Evolutionary conservation across 2,329 filamentous ascomycete genomes (phyloP).

Genomic region (Penicillium nordicum): DNA sequence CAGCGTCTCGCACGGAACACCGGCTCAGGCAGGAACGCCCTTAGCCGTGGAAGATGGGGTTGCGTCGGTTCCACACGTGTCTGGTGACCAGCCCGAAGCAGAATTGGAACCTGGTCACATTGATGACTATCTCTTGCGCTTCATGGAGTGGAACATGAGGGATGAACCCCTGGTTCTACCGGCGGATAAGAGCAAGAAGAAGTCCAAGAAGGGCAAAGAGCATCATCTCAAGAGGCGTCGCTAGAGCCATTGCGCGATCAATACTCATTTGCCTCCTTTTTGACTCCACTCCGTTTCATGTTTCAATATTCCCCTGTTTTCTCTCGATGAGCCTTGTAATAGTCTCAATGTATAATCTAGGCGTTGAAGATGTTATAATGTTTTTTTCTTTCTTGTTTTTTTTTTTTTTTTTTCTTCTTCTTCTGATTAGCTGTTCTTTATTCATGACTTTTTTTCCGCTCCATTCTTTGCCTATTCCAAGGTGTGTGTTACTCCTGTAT

Average conservation of each 20-base stretch:
- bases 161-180: slow-evolving; percentile 49
- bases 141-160: slow-evolving; percentile 60
- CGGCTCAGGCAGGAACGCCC: slow-evolving; percentile 36
- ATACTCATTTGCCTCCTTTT: neutral
- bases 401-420: neutral
- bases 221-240: slow-evolving; percentile 42
- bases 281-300: neutral
- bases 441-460: neutral
- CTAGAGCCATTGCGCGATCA: slow-evolving; percentile 12
- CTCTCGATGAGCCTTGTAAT: neutral
- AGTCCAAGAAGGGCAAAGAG: slow-evolving; percentile 47
- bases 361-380: neutral
- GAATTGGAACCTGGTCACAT: slow-evolving; percentile 57
- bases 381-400: too few species aligned
- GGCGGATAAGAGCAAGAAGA: slow-evolving; percentile 48
- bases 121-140: slow-evolving; percentile 71
- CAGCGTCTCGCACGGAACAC: slow-evolving; percentile 34
- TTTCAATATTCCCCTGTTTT: neutral
- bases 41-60: slow-evolving; percentile 29
- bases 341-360: neutral
- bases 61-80: slow-evolving; percentile 4
- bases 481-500: neutral
- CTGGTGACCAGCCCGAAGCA: slow-evolving; percentile 31
- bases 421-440: neutral
- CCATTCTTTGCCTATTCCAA: neutral